Base-by-base conservation (phyloP, 139 green algal species). In the Yamagishiella unicocca region DNA sequence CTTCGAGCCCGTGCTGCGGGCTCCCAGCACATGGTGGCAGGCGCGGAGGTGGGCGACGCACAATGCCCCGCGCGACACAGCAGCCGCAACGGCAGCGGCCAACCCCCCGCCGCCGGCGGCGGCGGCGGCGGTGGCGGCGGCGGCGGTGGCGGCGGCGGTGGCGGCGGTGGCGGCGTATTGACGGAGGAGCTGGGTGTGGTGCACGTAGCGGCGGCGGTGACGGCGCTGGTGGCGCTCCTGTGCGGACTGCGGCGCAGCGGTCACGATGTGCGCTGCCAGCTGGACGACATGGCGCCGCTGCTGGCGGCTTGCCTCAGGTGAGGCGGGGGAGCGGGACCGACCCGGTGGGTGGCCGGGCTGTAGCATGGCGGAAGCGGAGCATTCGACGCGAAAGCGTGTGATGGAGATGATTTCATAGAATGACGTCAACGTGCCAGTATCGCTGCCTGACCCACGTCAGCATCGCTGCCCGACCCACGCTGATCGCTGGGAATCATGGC, bases 301-400 rank as follows among this genome's bases (percentile, higher is more conserved):
- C 80, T 86, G 80, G 80, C 10, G 31, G 80, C 42, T 31, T 86
- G 80, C 64, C 62, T 86, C 8, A 61, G 64, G 61, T 76, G 19
- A 25, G 9, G 5, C 2, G 17, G 3, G 64, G 4, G 64, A 42
- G 64, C 19, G 64, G n/a, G n/a, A n/a, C n/a, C n/a, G n/a, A n/a
- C n/a, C n/a, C n/a, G n/a, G n/a, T n/a, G n/a, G n/a, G n/a, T n/a
- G n/a, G n/a, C n/a, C n/a, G n/a, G n/a, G n/a, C n/a, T n/a, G n/a
- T n/a, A n/a, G n/a, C n/a, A n/a, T n/a, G n/a, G n/a, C n/a, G n/a
- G n/a, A n/a, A n/a, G n/a, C n/a, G n/a, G n/a, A n/a, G n/a, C n/a
- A n/a, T n/a, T n/a, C n/a, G n/a, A n/a, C n/a, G n/a, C n/a, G n/a
- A n/a, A n/a, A n/a, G n/a, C n/a, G n/a, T n/a, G n/a, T n/a, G n/a